Base-by-base conservation (phyloP, 768 basidiomycete genomes). In the Pholiota molesta region DNA sequence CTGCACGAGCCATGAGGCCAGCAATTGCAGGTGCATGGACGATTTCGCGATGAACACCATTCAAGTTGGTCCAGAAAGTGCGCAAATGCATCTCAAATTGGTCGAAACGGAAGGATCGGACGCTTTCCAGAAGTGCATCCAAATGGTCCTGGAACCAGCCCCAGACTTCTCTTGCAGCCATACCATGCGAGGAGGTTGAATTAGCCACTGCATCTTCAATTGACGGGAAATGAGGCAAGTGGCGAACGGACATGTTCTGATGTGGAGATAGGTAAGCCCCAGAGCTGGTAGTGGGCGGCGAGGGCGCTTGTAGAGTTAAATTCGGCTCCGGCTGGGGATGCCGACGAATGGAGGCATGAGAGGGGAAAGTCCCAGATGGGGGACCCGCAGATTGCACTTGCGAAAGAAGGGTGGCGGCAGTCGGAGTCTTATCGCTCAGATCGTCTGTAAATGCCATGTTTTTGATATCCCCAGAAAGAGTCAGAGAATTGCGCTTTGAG, bases 91-190 rank as follows among this genome's bases (percentile, higher is more conserved):
- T 85, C 74, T 96, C 94, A 69, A 95, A 95, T 74, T 94, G 91
- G 75, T 96, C 94, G 68, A 94, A 92, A 40, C 92, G 83, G 79
- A 89, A 91, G 17, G 84, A 78, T 58, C 91, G 80, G 45, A 94
- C 86, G 67, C 85, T 89, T 66, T 94, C 91, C 33, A 95, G 77
- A 52, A 96, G 81, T 0, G 88, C 79, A 74, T 96, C 93, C 63
- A 95, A 81, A 78, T 97, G 95, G 60, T 94, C 90, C 73, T 92
- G 90, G 81, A 97, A 97, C 89, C 92, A 93, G 31, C 81, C 83
- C 95, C 95, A 97, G 6, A 94, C 91, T 73, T 93, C 92, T 66
- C 91, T 86, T 29, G 91, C 94, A 62, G 89, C 88, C 21, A 92
- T 82, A 58, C 87, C 85, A 67, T 94, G 89, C 29, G 91, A 80